Evolutionary conservation across 495 filamentous ascomycete species (phyloP).

Genomic region (Bathelium albidoporum): DNA sequence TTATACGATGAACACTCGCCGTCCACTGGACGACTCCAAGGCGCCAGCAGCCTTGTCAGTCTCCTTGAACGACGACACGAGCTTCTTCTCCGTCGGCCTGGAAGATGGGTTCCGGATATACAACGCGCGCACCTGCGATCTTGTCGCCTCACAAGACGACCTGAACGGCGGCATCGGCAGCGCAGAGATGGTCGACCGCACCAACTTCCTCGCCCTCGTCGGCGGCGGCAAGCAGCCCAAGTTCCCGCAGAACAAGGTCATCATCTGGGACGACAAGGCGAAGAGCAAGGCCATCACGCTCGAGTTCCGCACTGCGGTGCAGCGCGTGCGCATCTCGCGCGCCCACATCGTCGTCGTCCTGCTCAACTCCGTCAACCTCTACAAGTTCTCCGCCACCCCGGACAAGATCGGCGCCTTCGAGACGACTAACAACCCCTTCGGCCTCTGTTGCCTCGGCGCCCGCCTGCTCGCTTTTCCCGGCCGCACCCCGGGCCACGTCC

Average conservation of each 20-base stretch:
- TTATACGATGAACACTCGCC: constrained; percentile 75
- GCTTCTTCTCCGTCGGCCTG: constrained; percentile 80
- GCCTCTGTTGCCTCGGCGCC: constrained; percentile 66
- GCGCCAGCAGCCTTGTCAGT: constrained; percentile 70
- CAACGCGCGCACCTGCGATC: constrained; percentile 9
- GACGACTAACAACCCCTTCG: constrained; percentile 77
- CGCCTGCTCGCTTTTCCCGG: constrained; percentile 73
- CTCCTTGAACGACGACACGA: constrained; percentile 78
- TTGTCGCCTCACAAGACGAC: constrained; percentile 9
- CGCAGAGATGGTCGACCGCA: constrained; percentile 78
- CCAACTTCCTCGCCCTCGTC: constrained; percentile 81
- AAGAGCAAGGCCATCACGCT: constrained; percentile 63
- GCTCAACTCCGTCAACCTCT: constrained; percentile 72
- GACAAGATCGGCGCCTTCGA: constrained; percentile 65
- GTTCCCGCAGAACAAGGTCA: constrained; percentile 76
- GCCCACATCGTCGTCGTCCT: constrained; percentile 72
- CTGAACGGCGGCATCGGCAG: constrained; percentile 53
- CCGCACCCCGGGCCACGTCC: constrained; percentile 77
- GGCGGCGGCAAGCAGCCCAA: constrained; percentile 82
- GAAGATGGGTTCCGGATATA: constrained; percentile 53
- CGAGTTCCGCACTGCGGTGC: constrained; percentile 64
- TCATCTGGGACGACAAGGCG: constrained; percentile 87
- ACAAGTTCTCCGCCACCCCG: constrained; percentile 66
- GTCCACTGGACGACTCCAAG: constrained; percentile 65
- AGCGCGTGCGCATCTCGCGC: constrained; percentile 67